A percentile compares a stretch with the other conserved stretches of the same genome.
These are phyloP conservation scores for Backusella sp. DNA, from an alignment of 192 early-diverging fungal genomes.

Conservation along the genomic window DNA sequence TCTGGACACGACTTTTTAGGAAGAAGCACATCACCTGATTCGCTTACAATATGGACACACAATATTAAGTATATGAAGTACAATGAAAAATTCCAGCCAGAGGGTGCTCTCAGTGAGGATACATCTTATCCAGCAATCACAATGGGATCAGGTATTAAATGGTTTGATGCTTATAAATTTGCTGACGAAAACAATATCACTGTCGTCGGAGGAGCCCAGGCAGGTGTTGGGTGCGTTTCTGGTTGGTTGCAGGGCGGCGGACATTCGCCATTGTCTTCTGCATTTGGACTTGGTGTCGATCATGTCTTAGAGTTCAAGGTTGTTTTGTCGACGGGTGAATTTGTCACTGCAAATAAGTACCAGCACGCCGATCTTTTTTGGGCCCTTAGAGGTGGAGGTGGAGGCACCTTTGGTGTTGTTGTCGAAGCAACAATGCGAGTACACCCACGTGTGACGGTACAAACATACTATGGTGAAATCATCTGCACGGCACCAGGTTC, in stretches of 20 bases:
- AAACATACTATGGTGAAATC: not conserved
- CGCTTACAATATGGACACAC: constrained; percentile 47
- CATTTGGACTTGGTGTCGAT: constrained; percentile 47
- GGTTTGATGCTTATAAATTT: constrained; percentile 21
- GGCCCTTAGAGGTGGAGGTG: constrained; percentile 62
- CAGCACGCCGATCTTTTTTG: constrained; percentile 59
- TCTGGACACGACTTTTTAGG: constrained; percentile 54
- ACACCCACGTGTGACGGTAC: not conserved
- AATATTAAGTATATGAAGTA: constrained; percentile 38
- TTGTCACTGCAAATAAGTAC: constrained; percentile 35
- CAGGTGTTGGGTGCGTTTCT: not conserved
- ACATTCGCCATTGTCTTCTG: constrained; percentile 38
- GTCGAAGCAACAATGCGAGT: constrained; percentile 35
- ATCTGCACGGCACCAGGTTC: not conserved
- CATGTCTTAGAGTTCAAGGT: constrained; percentile 50
- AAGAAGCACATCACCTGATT: constrained; percentile 40
- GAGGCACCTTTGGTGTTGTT: constrained; percentile 47
- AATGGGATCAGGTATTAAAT: constrained; percentile 39
- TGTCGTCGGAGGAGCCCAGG: constrained; percentile 15
- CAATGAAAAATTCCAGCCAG: constrained; percentile 29
- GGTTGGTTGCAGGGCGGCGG: constrained; percentile 34
- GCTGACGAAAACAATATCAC: not conserved
- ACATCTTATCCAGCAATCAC: not conserved
- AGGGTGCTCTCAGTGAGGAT: not conserved
- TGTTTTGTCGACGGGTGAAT: constrained; percentile 40